phyloP scores from a whole-genome alignment of 2,329 filamentous ascomycete genomes.

The Apiospora phragmitis region DNA sequence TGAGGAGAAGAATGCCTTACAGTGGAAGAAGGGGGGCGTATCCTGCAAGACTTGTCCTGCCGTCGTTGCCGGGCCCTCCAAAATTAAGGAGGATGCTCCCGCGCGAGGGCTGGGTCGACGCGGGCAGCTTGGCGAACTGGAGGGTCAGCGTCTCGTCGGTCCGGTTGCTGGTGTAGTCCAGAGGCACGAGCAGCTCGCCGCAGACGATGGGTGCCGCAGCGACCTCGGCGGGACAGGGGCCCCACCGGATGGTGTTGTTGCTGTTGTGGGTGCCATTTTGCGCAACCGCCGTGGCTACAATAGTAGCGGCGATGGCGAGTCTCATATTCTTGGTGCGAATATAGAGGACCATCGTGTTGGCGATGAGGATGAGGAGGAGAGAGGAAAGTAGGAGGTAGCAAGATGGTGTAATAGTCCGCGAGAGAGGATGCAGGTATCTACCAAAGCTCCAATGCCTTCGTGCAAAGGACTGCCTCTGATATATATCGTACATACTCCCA shows the following conservation, averaged over 20 bases:
- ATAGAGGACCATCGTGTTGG: not conserved
- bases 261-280: not conserved
- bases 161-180: conserved; percentile 41
- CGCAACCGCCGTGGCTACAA: not conserved
- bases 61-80: conserved; percentile 14
- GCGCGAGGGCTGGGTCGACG: conserved; percentile 18
- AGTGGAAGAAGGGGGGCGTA: not conserved
- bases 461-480: not conserved
- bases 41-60: not conserved
- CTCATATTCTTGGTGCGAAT: not conserved
- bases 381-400: not conserved
- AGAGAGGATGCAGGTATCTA: not conserved
- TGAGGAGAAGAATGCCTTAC: not conserved
- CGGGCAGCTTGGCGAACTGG: not conserved
- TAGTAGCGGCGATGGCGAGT: not conserved
- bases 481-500: not conserved
- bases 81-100: conserved; percentile 18
- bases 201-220: not conserved
- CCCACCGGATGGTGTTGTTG: not conserved
- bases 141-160: conserved; percentile 22
- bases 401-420: not conserved
- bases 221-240: not conserved
- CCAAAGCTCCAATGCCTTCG: not conserved
- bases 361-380: not conserved
- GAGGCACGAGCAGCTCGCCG: not conserved